These are phyloP conservation scores for Helotiales sp. DNA, from an alignment of 2,329 filamentous ascomycete genomes.

Conservation along the genomic window DNA sequence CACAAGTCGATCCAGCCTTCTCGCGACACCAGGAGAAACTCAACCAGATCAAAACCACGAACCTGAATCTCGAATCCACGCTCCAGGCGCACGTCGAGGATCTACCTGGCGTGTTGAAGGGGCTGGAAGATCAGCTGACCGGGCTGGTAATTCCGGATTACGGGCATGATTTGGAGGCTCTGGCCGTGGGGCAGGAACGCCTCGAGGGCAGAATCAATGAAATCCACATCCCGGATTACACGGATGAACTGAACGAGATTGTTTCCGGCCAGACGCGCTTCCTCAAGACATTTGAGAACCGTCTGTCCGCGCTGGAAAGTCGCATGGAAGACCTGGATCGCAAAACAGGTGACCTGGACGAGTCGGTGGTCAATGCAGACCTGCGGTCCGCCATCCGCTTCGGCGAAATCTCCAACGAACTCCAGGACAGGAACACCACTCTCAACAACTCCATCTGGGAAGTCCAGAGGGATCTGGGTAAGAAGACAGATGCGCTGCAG, in stretches of 20 bases:
- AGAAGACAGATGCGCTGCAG: slow-evolving; percentile 33
- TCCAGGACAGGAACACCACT: slow-evolving; percentile 35
- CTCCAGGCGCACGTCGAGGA: slow-evolving; percentile 28
- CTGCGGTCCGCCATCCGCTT: slow-evolving; percentile 34
- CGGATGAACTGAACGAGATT: slow-evolving; percentile 10
- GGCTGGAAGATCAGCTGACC: slow-evolving; percentile 29
- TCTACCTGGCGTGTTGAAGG: slow-evolving; percentile 24
- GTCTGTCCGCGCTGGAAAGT: slow-evolving; percentile 21
- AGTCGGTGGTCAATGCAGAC: slow-evolving; percentile 30
- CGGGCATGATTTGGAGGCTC: slow-evolving; percentile 22
- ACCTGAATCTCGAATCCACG: slow-evolving; percentile 32
- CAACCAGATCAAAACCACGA: slow-evolving; percentile 32
- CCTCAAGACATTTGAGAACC: slow-evolving; percentile 24
- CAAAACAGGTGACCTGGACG: slow-evolving; percentile 27
- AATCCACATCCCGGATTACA: slow-evolving; percentile 3
- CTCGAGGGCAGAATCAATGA: slow-evolving; percentile 15
- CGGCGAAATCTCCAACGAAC: slow-evolving; percentile 36
- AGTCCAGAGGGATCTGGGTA: slow-evolving; percentile 32
- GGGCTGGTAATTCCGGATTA: slow-evolving; percentile 28
- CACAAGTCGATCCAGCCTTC: slow-evolving; percentile 32
- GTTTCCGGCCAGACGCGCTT: slow-evolving; percentile 1
- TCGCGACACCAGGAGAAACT: slow-evolving; percentile 33
- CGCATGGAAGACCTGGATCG: slow-evolving; percentile 27
- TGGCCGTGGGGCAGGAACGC: slow-evolving; percentile 24
- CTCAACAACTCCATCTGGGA: slow-evolving; percentile 31